Evolutionary conservation across 805 yeast genomes (phyloP), one percentile per base, ranked within the genome.

Genomic region (Yarrowia phangngaensis): DNA sequence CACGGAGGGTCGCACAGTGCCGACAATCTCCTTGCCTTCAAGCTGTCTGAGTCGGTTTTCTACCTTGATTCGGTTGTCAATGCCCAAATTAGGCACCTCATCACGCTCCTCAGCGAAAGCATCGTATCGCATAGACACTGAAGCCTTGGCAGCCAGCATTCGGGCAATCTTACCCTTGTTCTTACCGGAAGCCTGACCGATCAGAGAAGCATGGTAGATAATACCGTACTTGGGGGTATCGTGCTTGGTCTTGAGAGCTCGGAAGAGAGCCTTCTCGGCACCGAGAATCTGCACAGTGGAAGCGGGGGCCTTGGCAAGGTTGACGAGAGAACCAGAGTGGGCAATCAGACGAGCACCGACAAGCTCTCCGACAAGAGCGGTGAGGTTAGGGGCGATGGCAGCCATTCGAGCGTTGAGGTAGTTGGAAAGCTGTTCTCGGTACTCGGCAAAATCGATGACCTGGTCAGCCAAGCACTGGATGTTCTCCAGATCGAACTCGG

Each of bases 111-210:
- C 98, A 56, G 97, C 83, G 54, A 92, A 74, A 23, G 97, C 95
- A 72, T 92, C 98, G 68, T 84, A 90, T 75, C 98, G 85, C 60
- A 90, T 74, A 54, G 96, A 85, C 61, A 92, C 94, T 50, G 98
- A 95, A 58, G 97, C 95, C 74, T 92, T 92, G 53, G 97, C 97
- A 60, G 98, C 98, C 56, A 92, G 78, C 58, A 92, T 95, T 74
- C 98, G 83, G 52, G 98, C 97, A 66, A 92, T 87, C 75, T 89
- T 92, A 74, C 98, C 98, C 77, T 92, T 92, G 74, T 92, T 92
- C 75, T 92, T 92, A 57, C 94, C 82, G 55, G 88, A 74, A 53
- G 98, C 98, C 69, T 79, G 83, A 60, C 95, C 95, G 62, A 88
- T 87, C 69, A 87, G 87, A 23, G 95, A 84, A 35, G 96, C 85